These are phyloP conservation scores for Adenanthera pavonina DNA, from an alignment of 306 rosid genomes.

Conservation along the genomic window DNA sequence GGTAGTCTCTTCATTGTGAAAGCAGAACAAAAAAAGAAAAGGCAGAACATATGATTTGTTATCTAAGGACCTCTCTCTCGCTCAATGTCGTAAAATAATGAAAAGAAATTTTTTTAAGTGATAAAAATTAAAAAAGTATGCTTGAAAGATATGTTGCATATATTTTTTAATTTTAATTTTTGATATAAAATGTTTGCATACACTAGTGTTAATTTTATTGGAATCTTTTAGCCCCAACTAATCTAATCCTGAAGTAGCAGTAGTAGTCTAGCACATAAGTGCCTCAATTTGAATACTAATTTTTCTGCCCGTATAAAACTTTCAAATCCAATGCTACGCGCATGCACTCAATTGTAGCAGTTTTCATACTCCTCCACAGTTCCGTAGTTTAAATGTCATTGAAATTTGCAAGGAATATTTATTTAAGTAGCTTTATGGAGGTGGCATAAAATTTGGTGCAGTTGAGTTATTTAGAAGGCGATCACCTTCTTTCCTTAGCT, in stretches of 20 bases:
- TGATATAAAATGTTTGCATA: no score
- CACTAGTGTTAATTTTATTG: no score
- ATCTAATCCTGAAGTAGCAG: neutral
- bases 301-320: neutral
- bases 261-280: no score
- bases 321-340: neutral
- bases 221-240: neutral
- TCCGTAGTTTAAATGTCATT: neutral
- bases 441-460: neutral
- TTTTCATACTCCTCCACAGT: neutral
- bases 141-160: neutral
- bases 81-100: no score
- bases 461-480: neutral
- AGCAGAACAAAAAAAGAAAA: no score
- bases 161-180: no score
- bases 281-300: neutral
- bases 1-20: no score
- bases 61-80: no score
- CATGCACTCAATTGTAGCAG: neutral
- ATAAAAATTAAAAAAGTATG: neutral
- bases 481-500: neutral
- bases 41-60: no score
- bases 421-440: neutral
- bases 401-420: neutral
- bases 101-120: neutral